Evolutionary conservation across 129 eudicot genomes (phyloP).

Genomic region (Oenanthe sinensis): DNA sequence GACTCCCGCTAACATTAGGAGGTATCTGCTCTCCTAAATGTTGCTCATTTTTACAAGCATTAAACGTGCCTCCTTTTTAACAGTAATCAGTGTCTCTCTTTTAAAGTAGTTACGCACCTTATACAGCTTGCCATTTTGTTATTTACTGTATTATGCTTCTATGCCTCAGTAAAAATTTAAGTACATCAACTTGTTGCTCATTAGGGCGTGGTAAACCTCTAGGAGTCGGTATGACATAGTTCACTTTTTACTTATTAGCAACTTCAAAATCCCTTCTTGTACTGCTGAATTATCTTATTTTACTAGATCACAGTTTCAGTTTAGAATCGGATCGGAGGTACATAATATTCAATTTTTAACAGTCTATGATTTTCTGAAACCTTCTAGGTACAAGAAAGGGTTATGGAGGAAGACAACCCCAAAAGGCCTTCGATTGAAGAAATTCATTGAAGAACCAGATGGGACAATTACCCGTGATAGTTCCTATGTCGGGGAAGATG

Average conservation of each 20-base stretch:
- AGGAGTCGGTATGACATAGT: background rate
- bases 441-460: conserved; percentile 65
- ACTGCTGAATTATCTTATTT: background rate
- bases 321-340: background rate
- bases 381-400: conserved; percentile 65
- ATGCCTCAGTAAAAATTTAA: background rate
- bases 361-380: conserved; percentile 1
- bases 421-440: conserved; percentile 82
- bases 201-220: background rate
- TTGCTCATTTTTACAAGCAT: background rate
- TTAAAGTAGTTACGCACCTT: background rate
- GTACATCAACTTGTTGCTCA: background rate
- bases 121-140: background rate
- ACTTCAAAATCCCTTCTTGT: background rate
- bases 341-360: background rate
- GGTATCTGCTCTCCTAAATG: conserved; percentile 25
- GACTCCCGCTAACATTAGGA: conserved; percentile 57
- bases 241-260: background rate
- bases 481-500: conserved; percentile 77
- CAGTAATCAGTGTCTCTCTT: no score
- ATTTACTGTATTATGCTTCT: background rate
- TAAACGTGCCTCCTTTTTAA: background rate
- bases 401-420: conserved; percentile 88
- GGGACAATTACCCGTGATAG: conserved; percentile 68
- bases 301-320: background rate